Evolutionary conservation across 129 eudicot genomes (phyloP), one percentile per base, ranked within the genome.

Genomic region (Gnaphalium uliginosum): DNA sequence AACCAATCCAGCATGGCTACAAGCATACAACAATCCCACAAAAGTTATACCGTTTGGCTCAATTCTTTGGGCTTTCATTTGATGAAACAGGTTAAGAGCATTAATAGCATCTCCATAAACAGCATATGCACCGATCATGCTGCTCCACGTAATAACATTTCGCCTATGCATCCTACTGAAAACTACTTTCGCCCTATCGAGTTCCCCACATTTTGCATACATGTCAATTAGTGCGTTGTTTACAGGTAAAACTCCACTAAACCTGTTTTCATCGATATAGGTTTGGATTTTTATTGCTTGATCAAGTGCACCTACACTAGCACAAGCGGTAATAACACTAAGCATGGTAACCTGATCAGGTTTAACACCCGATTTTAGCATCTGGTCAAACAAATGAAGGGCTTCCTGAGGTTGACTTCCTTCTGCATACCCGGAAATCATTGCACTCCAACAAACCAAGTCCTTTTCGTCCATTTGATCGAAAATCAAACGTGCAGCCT

Each of bases 161-260:
- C 70, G 81, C 74, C 59, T 59, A 22, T 35, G 84, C 90, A 85
- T 85, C 19, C 61, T 78, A 27, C 26, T 57, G 61, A 88, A 91
- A 77, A 91, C 83, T 68, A 41, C 74, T 72, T 74, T 68, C 14
- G 97, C 94, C 62, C 83, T 83, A 22, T 82, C 85, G 11, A 88
- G 83, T 76, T 83, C 85, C 66, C 97, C 97, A 77, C 97, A 91
- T 73, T 91, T 88, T 22, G 92, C 97, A 76, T 91, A 91, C 95
- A 91, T 91, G 84, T 85, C 90, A 41, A 91, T 85, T 15, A 91
- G 88, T 27, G 97, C 97, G 25, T 91, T 91, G 68, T 84, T 86
- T 46, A 91, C 74, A 3, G 78, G 82, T 68, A 91, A 83, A 58
- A 78, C 83, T 74, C 71, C 71, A 32, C 87, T 72, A 72, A 88